These are phyloP conservation scores for Tagetes erecta DNA, from an alignment of 129 eudicot genomes.

Conservation along the genomic window DNA sequence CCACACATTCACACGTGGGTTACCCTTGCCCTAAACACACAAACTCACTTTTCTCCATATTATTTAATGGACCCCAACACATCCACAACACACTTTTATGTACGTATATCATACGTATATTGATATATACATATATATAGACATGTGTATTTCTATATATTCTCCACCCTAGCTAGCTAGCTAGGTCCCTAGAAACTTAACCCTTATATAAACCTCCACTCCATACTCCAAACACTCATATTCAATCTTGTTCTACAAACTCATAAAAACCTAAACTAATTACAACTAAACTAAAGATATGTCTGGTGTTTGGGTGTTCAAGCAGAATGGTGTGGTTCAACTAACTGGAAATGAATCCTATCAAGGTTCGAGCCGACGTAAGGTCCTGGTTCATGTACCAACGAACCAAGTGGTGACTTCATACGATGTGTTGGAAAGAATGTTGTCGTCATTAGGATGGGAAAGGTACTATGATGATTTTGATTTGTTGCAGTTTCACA, in stretches of 20 bases:
- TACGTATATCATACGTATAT: neutral
- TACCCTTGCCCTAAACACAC: slow-evolving; percentile 25
- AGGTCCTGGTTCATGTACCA: slow-evolving; percentile 59
- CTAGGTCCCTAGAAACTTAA: slow-evolving; percentile 7
- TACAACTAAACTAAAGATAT: slow-evolving; percentile 20
- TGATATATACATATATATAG: neutral
- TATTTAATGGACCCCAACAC: slow-evolving; percentile 3
- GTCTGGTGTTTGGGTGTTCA: slow-evolving; percentile 99
- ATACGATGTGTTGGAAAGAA: slow-evolving; percentile 54
- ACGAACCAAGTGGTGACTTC: slow-evolving; percentile 70
- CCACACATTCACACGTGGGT: slow-evolving; percentile 35
- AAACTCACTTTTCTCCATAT: neutral
- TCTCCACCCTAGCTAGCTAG: neutral
- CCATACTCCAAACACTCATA: slow-evolving; percentile 21
- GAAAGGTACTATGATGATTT: slow-evolving; percentile 87
- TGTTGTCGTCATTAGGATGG: slow-evolving; percentile 66
- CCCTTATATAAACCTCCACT: slow-evolving; percentile 49
- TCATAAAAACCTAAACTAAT: slow-evolving; percentile 13
- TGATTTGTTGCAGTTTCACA: slow-evolving; percentile 83
- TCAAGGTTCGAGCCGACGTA: slow-evolving; percentile 42
- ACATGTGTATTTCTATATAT: slow-evolving; percentile 1
- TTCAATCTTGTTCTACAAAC: slow-evolving; percentile 2
- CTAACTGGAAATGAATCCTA: slow-evolving; percentile 57
- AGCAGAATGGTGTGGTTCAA: slow-evolving; percentile 69
- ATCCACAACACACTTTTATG: neutral